Evolutionary conservation across 2,329 filamentous ascomycete genomes (phyloP).

Genomic region (Septoria petroselini): DNA sequence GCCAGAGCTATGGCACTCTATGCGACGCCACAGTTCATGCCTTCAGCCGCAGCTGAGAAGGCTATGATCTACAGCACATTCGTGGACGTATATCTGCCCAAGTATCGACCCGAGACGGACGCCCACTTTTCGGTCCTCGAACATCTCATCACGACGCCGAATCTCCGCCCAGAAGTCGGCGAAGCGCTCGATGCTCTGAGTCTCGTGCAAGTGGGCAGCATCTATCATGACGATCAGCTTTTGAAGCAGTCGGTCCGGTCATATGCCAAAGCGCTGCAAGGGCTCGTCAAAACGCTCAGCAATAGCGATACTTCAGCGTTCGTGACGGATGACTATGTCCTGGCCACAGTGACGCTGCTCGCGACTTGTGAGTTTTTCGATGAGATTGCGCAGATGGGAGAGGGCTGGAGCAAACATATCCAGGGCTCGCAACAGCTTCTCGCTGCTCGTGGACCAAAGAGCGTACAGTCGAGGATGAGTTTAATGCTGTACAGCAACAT

Average conservation of each 20-base stretch:
- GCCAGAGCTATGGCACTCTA: slow-evolving; percentile 15
- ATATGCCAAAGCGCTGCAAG: slow-evolving; percentile 30
- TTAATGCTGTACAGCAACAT: slow-evolving; percentile 33
- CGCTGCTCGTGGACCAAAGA: slow-evolving; percentile 31
- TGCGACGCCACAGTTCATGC: slow-evolving; percentile 14
- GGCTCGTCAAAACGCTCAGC: slow-evolving; percentile 25
- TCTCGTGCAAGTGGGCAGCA: slow-evolving; percentile 33
- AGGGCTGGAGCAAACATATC: slow-evolving; percentile 33
- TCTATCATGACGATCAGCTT: slow-evolving; percentile 28
- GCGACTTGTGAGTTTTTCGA: slow-evolving; percentile 36
- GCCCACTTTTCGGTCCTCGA: slow-evolving; percentile 29
- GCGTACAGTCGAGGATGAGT: slow-evolving; percentile 27
- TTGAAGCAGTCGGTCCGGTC: slow-evolving; percentile 28
- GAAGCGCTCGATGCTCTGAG: slow-evolving; percentile 33
- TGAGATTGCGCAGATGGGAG: slow-evolving; percentile 31
- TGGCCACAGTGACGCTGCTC: slow-evolving; percentile 34
- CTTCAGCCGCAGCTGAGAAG: slow-evolving; percentile 21
- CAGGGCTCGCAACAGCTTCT: slow-evolving; percentile 33
- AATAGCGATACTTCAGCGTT: slow-evolving; percentile 9
- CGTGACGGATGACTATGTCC: slow-evolving; percentile 30
- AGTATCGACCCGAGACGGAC: slow-evolving; percentile 15
- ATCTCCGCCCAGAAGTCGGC: slow-evolving; percentile 26
- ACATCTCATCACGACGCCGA: slow-evolving; percentile 24
- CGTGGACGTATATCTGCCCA: slow-evolving; percentile 34
- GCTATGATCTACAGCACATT: slow-evolving; percentile 30